These are phyloP conservation scores for Cinnamomum micranthum DNA, from an alignment of 164 flowering plant species.

Conservation along the genomic window DNA sequence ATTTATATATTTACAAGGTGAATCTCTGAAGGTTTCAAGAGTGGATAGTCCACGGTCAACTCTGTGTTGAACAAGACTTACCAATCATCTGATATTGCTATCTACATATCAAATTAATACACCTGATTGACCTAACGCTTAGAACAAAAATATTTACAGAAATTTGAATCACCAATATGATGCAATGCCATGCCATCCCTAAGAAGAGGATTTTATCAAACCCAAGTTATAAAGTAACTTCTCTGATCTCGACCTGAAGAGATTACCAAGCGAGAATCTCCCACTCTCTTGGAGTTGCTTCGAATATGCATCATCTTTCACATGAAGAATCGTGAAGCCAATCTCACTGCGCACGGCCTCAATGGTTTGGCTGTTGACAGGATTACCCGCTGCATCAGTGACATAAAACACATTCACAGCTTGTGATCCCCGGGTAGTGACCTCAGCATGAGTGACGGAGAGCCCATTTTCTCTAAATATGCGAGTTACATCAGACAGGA, in stretches of 20 bases:
- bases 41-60: conserved; percentile 3
- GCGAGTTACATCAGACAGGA: conserved; percentile 85
- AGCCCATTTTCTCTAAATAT: conserved; percentile 92
- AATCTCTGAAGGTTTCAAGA: background rate
- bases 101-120: background rate
- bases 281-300: conserved; percentile 49
- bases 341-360: conserved; percentile 76
- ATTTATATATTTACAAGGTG: background rate
- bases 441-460: conserved; percentile 83
- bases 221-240: conserved; percentile 80
- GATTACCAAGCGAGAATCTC: conserved; percentile 62
- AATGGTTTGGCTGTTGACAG: conserved; percentile 69
- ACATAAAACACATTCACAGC: conserved; percentile 87
- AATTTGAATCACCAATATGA: background rate
- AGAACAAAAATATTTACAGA: conserved; percentile 15
- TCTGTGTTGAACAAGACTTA: background rate
- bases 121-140: background rate
- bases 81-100: background rate
- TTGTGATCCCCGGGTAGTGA: conserved; percentile 73
- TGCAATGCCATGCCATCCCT: conserved; percentile 3
- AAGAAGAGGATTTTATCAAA: conserved; percentile 62
- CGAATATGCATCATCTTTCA: conserved; percentile 50
- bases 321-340: conserved; percentile 56
- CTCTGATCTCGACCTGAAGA: conserved; percentile 74
- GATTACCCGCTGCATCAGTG: conserved; percentile 66